Base-by-base conservation (phyloP, 306 rosid species). In the Cotoneaster glaucophyllus region DNA sequence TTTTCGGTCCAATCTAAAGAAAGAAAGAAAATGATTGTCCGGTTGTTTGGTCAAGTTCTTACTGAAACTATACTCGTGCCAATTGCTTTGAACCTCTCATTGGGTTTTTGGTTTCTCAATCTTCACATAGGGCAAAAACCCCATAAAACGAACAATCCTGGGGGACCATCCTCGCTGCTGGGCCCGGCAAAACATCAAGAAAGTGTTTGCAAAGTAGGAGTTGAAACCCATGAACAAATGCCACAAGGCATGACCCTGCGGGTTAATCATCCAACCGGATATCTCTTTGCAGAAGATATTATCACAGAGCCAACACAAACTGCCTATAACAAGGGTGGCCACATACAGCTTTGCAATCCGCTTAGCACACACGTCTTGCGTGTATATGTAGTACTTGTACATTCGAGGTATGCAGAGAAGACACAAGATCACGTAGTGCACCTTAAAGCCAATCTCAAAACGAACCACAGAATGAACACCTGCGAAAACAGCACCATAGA, bases 111-210 rank as follows among this genome's bases (percentile, higher is more conserved):
- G 93, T 81, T 93, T 90, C 67, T 90, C 81, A 77, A 93, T 89
- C 95, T 89, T 83, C 78, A 89, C 98, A 67, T 81, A 90, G 9
- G 95, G 98, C 52, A 90, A 83, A 61, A 90, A 8, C 73, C 98
- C 96, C 87, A 86, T 73, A 34, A 89, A 21, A 79, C 44, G 78
- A 63, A 79, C 87, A 52, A 93, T 57, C 81, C 84, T 85, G 0
- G 98, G 96, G 52, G 87, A 77, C 93, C 91, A 90, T 3, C 83
- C 91, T 65, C 89, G 86, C 77, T 93, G 98, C 67, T 93, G 84
- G 78, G 98, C 96, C 56, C 96, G 93, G 76, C 98, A 93, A 78
- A 89, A 93, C 98, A 93, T 93, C 84, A 93, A 72, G 89, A 93
- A 90, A 19, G 96, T 87, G 89, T 93, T 89, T 43, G 96, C 98